Evolutionary conservation across 305 asterid genomes (phyloP).

Genomic region (Fraxinus sp.): DNA sequence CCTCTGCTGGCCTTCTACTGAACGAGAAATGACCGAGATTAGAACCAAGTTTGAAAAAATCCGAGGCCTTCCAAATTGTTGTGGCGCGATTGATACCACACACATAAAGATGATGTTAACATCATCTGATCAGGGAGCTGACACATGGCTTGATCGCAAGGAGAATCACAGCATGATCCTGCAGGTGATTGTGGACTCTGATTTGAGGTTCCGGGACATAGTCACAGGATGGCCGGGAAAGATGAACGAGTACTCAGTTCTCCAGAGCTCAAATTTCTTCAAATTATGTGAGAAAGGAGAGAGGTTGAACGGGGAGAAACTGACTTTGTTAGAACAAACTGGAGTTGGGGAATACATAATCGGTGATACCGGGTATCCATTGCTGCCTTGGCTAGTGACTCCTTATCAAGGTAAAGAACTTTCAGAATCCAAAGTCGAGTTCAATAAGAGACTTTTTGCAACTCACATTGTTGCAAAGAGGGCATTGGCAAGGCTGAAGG

Average conservation of each 20-base stretch:
- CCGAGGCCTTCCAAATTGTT: constrained; percentile 80
- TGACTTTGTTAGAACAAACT: constrained; percentile 29
- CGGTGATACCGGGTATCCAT: constrained; percentile 67
- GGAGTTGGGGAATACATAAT: constrained; percentile 61
- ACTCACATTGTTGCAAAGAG: constrained; percentile 57
- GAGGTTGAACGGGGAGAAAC: constrained; percentile 43
- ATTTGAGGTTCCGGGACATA: constrained; percentile 63
- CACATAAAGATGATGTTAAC: constrained; percentile 74
- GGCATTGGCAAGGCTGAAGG: constrained; percentile 71
- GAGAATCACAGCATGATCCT: constrained; percentile 80
- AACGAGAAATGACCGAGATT: constrained; percentile 38
- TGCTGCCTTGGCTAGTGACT: constrained; percentile 79
- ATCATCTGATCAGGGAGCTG: constrained; percentile 61
- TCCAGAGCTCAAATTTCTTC: constrained; percentile 54
- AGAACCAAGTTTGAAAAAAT: constrained; percentile 58
- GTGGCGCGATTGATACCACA: constrained; percentile 75
- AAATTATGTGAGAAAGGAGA: constrained; percentile 56
- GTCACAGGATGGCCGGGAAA: constrained; percentile 80
- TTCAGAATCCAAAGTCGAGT: constrained; percentile 43
- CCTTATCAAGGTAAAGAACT: constrained; percentile 60
- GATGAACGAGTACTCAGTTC: constrained; percentile 54
- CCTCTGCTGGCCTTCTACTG: constrained; percentile 68
- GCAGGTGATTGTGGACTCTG: constrained; percentile 72
- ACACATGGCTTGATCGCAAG: constrained; percentile 62
- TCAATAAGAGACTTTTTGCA: constrained; percentile 51